These are phyloP conservation scores for Suillus placidus DNA, from an alignment of 768 basidiomycete species.

Conservation along the genomic window DNA sequence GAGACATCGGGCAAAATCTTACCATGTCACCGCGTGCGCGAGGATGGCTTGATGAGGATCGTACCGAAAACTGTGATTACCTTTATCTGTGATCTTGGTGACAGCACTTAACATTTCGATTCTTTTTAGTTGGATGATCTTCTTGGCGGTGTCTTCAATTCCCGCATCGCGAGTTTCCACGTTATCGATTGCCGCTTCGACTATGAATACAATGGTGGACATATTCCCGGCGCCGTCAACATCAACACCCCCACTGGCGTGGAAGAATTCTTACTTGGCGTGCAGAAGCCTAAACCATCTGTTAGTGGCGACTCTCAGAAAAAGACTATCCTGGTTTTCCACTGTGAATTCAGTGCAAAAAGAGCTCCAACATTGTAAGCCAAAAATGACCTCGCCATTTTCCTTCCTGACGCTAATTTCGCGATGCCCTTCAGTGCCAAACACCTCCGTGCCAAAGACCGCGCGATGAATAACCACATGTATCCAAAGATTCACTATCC, in stretches of 20 bases:
- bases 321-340: constrained; percentile 92
- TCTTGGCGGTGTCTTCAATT: constrained; percentile 71
- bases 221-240: constrained; percentile 90
- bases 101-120: constrained; percentile 15
- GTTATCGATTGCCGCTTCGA: constrained; percentile 98
- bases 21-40: constrained; percentile 90
- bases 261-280: constrained; percentile 78
- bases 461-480: constrained; percentile 80
- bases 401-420: constrained; percentile 4
- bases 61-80: constrained; percentile 71
- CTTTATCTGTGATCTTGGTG: neutral
- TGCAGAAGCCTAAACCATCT: constrained; percentile 62
- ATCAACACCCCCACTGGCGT: constrained; percentile 80
- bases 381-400: neutral
- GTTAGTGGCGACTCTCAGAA: constrained; percentile 71
- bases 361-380: constrained; percentile 94
- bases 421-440: constrained; percentile 67
- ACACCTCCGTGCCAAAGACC: constrained; percentile 88
- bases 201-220: constrained; percentile 94
- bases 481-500: constrained; percentile 96
- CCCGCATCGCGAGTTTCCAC: constrained; percentile 67
- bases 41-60: constrained; percentile 95
- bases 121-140: constrained; percentile 69
- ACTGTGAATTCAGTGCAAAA: constrained; percentile 97
- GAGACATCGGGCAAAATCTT: constrained; percentile 92